phyloP scores from a whole-genome alignment of 768 basidiomycete species.

The Pleurotus salmoneostramineus region DNA sequence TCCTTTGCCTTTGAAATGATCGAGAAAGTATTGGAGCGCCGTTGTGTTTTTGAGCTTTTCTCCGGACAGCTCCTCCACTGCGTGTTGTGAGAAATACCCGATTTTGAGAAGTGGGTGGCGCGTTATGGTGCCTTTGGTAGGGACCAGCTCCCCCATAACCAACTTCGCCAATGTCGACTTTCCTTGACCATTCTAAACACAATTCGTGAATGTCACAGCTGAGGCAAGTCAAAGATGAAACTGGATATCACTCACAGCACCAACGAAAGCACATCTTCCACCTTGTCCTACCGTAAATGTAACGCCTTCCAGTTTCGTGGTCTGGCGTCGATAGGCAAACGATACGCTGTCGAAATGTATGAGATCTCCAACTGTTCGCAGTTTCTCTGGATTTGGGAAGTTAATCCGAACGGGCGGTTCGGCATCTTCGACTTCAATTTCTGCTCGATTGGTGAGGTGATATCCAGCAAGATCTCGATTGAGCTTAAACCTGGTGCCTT shows the following conservation, averaged over 20 bases:
- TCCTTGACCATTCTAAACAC: slow-evolving; percentile 45
- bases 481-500: slow-evolving; percentile 51
- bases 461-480: slow-evolving; percentile 43
- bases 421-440: slow-evolving; percentile 32
- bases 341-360: slow-evolving; percentile 26
- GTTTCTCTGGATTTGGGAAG: slow-evolving; percentile 24
- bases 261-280: slow-evolving; percentile 36
- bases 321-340: slow-evolving; percentile 23
- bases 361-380: slow-evolving; percentile 29
- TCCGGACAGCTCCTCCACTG: slow-evolving; percentile 48
- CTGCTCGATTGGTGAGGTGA: slow-evolving; percentile 30
- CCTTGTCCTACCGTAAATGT: slow-evolving; percentile 33
- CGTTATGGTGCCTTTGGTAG: slow-evolving; percentile 36
- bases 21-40: slow-evolving; percentile 21
- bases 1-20: slow-evolving; percentile 22
- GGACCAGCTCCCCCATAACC: slow-evolving; percentile 24
- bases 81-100: slow-evolving; percentile 61
- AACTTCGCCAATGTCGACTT: slow-evolving; percentile 55
- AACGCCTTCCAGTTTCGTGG: slow-evolving; percentile 22
- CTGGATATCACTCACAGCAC: too few relatives aligned
- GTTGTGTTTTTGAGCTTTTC: slow-evolving; percentile 13
- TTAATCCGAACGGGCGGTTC: slow-evolving; percentile 31
- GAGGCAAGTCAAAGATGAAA: neutral
- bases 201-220: slow-evolving; percentile 8
- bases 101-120: slow-evolving; percentile 51